Conservation (phyloP, 495 filamentous ascomycete genomes). For the Lophium mytilinum region DNA sequence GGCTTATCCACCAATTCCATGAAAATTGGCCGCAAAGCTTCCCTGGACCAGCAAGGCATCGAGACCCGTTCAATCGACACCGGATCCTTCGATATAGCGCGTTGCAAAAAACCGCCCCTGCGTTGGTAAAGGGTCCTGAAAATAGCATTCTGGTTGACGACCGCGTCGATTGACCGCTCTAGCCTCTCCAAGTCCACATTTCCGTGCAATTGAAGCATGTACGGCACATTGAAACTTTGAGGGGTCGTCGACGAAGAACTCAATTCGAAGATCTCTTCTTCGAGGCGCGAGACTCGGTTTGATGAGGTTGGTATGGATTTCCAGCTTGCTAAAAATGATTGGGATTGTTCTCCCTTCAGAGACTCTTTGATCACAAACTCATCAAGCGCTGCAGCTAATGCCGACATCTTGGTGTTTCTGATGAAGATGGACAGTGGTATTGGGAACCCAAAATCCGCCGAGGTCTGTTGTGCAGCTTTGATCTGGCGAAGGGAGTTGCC, state of each 20-base stretch:
- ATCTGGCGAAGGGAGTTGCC: conserved; percentile 11
- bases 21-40: too few species aligned
- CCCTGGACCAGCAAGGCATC: not conserved
- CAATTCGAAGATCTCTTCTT: not conserved
- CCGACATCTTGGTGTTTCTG: not conserved
- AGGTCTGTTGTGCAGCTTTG: not conserved
- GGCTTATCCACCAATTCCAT: not conserved
- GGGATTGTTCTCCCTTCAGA: not conserved
- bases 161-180: not conserved
- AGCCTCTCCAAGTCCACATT: not conserved
- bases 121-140: not conserved
- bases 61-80: not conserved
- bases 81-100: not conserved
- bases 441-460: not conserved
- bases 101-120: not conserved
- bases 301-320: not conserved
- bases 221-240: not conserved
- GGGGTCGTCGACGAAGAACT: not conserved
- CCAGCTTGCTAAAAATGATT: not conserved
- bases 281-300: not conserved
- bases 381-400: not conserved
- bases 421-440: conserved; percentile 5
- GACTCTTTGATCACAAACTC: not conserved
- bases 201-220: not conserved
- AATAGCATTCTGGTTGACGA: not conserved